phyloP scores from a whole-genome alignment of 768 basidiomycete genomes.

The Mrakia frigida region DNA sequence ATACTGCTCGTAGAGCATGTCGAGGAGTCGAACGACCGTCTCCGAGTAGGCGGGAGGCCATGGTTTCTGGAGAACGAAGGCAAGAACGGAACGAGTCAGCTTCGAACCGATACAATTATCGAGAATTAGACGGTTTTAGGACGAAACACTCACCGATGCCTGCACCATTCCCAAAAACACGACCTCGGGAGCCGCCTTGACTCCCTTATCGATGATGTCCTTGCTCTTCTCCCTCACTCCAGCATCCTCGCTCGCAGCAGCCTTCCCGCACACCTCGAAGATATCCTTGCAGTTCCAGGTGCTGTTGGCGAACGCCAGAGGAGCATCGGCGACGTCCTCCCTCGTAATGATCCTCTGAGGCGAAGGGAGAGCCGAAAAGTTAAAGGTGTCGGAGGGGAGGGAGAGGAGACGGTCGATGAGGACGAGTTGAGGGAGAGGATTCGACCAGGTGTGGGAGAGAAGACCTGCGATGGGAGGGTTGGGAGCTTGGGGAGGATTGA shows the following conservation, averaged over 20 bases:
- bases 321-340: slow-evolving; percentile 25
- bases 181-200: slow-evolving; percentile 61
- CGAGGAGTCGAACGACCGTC: slow-evolving; percentile 74
- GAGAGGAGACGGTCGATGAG: slow-evolving; percentile 83
- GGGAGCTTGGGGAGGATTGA: slow-evolving; percentile 69
- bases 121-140: no score
- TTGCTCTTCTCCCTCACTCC: slow-evolving; percentile 34
- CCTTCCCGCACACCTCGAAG: slow-evolving; percentile 25
- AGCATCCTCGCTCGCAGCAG: slow-evolving; percentile 22
- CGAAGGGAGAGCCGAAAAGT: slow-evolving; percentile 73
- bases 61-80: slow-evolving; percentile 52
- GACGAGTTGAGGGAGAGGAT: slow-evolving; percentile 76
- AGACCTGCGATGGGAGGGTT: slow-evolving; percentile 42
- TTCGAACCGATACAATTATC: no score
- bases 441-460: slow-evolving; percentile 45
- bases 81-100: background rate
- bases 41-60: slow-evolving; percentile 87
- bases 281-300: slow-evolving; percentile 28
- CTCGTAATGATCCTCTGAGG: slow-evolving; percentile 17
- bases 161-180: slow-evolving; percentile 89
- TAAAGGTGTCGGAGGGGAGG: slow-evolving; percentile 83
- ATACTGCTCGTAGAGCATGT: slow-evolving; percentile 85
- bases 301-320: slow-evolving; percentile 15
- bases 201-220: slow-evolving; percentile 35
- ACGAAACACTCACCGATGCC: slow-evolving; percentile 62